phyloP scores from a whole-genome alignment of 2,329 filamentous ascomycete species.

The Claviceps pazoutovae region DNA sequence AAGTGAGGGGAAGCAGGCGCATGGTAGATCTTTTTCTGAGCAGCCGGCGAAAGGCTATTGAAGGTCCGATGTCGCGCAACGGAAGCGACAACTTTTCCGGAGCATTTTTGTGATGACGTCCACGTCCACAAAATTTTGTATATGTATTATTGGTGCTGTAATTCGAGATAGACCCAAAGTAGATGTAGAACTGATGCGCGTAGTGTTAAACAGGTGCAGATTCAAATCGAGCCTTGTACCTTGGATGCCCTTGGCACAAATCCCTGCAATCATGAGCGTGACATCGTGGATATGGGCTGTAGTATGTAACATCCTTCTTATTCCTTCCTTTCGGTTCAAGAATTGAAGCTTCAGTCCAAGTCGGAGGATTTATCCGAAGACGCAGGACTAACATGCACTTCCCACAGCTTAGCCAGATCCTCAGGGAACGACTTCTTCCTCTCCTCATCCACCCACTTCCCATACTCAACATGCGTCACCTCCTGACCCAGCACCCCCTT shows the following conservation, averaged over 20 bases:
- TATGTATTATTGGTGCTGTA: conserved; percentile 1
- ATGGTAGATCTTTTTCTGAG: conserved; percentile 43
- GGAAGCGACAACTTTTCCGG: conserved; percentile 15
- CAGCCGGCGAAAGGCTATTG: conserved; percentile 29
- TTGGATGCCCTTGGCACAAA: too few species aligned
- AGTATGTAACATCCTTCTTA: too few species aligned
- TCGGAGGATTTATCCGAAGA: not conserved
- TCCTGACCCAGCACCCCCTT: conserved; percentile 35
- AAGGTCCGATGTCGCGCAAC: conserved; percentile 16
- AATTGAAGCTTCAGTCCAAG: not conserved
- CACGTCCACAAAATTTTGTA: not conserved
- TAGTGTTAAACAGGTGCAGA: too few species aligned
- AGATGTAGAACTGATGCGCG: not conserved
- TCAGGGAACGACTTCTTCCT: conserved; percentile 18
- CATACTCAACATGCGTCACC: conserved; percentile 28
- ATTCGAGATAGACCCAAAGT: not conserved
- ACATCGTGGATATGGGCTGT: too few species aligned
- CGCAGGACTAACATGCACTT: conserved; percentile 26
- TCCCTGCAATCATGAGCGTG: too few species aligned
- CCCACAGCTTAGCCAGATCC: conserved; percentile 24
- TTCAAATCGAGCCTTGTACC: too few species aligned
- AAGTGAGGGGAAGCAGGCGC: conserved; percentile 29
- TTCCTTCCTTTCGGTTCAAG: too few species aligned
- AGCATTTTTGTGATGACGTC: conserved; percentile 17
- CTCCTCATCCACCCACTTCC: conserved; percentile 25